Conservation (phyloP, 2,329 filamentous ascomycete species). For the Cercospora citrullina region DNA sequence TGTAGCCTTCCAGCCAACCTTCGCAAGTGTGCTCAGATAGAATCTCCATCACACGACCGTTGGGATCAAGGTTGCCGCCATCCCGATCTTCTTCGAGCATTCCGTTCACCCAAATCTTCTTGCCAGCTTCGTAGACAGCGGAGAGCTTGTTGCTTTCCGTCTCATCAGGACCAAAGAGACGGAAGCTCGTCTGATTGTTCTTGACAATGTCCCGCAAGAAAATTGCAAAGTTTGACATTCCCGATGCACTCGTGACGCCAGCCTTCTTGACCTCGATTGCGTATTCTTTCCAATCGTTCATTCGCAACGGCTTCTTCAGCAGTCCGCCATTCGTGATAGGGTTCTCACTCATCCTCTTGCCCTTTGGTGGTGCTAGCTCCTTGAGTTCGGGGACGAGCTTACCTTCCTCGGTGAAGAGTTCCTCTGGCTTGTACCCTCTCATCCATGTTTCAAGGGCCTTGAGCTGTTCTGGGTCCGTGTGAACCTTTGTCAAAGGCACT, state of each 20-base stretch:
- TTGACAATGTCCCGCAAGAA: constrained; percentile 69
- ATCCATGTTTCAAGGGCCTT: constrained; percentile 74
- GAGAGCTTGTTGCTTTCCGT: constrained; percentile 78
- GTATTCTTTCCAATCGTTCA: constrained; percentile 71
- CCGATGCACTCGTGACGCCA: constrained; percentile 53
- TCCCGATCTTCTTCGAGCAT: constrained; percentile 75
- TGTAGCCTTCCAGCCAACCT: constrained; percentile 78
- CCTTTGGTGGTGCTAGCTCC: constrained; percentile 64
- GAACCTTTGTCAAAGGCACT: constrained; percentile 71
- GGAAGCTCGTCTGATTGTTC: constrained; percentile 66
- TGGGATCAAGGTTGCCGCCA: constrained; percentile 68
- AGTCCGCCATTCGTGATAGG: constrained; percentile 71
- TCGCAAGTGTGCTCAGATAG: constrained; percentile 79
- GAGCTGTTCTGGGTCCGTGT: constrained; percentile 62
- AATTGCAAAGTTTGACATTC: constrained; percentile 68
- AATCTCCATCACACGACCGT: constrained; percentile 78
- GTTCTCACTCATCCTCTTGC: constrained; percentile 73
- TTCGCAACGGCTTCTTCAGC: constrained; percentile 64
- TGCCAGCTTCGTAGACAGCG: constrained; percentile 69
- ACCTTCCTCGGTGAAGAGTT: constrained; percentile 66
- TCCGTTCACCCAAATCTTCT: constrained; percentile 79
- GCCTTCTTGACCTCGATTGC: constrained; percentile 62
- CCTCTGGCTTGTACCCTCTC: constrained; percentile 71
- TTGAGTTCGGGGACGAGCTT: constrained; percentile 63
- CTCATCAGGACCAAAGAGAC: constrained; percentile 77